A percentile compares a stretch with the other conserved stretches of the same genome.
Evolutionary conservation across 2,329 filamentous ascomycete species (phyloP).

Genomic region (Coniochaeta ligniaria): DNA sequence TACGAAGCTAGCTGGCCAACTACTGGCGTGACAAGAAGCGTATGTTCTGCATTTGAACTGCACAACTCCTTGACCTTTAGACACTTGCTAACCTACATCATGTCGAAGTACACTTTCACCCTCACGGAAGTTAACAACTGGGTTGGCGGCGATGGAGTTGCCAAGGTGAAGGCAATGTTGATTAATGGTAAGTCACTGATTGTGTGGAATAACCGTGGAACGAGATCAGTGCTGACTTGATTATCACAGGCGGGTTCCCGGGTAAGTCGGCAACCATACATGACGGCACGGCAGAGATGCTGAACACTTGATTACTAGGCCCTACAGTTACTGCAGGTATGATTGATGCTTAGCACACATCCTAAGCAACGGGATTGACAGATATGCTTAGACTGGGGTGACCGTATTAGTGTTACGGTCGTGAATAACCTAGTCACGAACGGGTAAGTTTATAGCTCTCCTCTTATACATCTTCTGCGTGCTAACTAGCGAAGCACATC

Average conservation of each 20-base stretch:
- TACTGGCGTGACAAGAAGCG: neutral
- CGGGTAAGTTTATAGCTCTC: constrained; percentile 10
- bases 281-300: neutral
- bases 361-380: neutral
- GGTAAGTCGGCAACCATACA: neutral
- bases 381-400: constrained; percentile 31
- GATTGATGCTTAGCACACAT: neutral
- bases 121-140: neutral
- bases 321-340: neutral
- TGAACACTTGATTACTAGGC: neutral
- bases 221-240: neutral
- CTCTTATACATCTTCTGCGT: neutral
- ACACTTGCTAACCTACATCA: neutral
- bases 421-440: constrained; percentile 47
- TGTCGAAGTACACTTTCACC: neutral
- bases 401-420: constrained; percentile 45
- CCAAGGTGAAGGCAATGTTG: neutral
- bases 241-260: neutral
- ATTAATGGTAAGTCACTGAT: neutral
- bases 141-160: neutral
- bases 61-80: too few species aligned
- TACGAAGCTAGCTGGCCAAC: neutral
- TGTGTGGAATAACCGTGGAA: neutral
- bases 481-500: constrained; percentile 19
- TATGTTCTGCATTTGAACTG: neutral